Evolutionary conservation across 2,329 filamentous ascomycete species (phyloP), one percentile per base, ranked within the genome.

Genomic region (Phaeophleospora eucalypticola): DNA sequence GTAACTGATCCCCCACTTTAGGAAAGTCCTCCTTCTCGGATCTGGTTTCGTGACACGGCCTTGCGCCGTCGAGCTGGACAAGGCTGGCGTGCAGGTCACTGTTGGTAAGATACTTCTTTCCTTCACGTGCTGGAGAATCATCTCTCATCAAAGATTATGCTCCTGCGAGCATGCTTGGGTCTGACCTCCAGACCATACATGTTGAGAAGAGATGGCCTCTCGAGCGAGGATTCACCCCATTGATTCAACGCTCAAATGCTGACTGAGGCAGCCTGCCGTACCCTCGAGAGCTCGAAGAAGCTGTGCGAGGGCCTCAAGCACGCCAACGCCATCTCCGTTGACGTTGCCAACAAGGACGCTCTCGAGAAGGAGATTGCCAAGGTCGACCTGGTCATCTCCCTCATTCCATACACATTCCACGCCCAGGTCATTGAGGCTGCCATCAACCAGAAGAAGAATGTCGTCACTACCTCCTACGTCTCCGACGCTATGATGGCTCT

Each of bases 351-450:
- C 68, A 79, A 78, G 41, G 69, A 76, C 48, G 89, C 87, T 27
- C 82, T 97, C 49, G 89, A 96, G 63, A 81, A 82, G 43, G 88
- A 83, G 64, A 80, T 95, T 49, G 82, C 78, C 65, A 82, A 94
- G 77, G 83, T 86, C 66, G 62, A 54, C 42, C 50, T 68, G 21
- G 62, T 68, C 61, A 75, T 77, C 64, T 72, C 68, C 36, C 65
- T 97, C 70, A 95, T 97, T 61, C 91, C 91, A 41, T 97, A 96
- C 75, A 94, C 83, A 51, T 88, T 82, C 79, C 89, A 95, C 70
- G 87, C 85, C 37, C 77, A 79, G 46, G 89, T 96, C 62, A 94
- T 96, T 81, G 91, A 95, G 79, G 83, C 86, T 29, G 91, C 89
- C 54, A 96, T 97, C 72, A 81, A 84, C 63, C 80, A 84, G 63